These are phyloP conservation scores for Beta macrorhiza DNA, from an alignment of 179 eudicot species.

Conservation along the genomic window DNA sequence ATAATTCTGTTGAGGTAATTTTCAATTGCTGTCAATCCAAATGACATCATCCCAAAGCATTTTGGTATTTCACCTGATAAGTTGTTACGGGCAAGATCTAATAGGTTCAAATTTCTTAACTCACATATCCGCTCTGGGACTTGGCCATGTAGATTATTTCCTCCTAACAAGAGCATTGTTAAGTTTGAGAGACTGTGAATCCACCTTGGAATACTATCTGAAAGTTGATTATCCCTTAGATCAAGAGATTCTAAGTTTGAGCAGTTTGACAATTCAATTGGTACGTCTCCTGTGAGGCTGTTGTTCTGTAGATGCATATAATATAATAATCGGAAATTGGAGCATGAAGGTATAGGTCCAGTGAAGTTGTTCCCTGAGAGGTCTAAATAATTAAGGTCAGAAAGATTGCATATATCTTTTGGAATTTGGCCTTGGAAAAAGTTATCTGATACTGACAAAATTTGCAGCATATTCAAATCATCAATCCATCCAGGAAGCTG, in stretches of 20 bases:
- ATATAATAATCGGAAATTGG: not conserved
- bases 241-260: not conserved
- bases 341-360: constrained; percentile 13
- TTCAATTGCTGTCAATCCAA: not conserved
- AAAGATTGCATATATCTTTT: not conserved
- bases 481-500: not conserved
- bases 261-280: not conserved
- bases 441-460: not conserved
- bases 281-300: constrained; percentile 8
- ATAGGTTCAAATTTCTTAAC: not conserved
- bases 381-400: not conserved
- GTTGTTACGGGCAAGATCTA: constrained; percentile 19
- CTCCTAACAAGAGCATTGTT: not conserved
- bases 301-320: not conserved
- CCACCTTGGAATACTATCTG: no score
- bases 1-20: no score
- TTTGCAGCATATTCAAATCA: not conserved
- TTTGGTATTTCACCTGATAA: constrained; percentile 6
- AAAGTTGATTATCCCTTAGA: no score
- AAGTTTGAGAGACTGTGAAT: not conserved
- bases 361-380: constrained; percentile 7
- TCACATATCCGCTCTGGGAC: constrained; percentile 15
- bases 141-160: constrained; percentile 17
- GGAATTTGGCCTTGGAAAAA: not conserved
- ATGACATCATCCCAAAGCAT: constrained; percentile 18